Base-by-base conservation (phyloP, 371 early-diverging fungal genomes). In the Mucor lusitanicus region DNA sequence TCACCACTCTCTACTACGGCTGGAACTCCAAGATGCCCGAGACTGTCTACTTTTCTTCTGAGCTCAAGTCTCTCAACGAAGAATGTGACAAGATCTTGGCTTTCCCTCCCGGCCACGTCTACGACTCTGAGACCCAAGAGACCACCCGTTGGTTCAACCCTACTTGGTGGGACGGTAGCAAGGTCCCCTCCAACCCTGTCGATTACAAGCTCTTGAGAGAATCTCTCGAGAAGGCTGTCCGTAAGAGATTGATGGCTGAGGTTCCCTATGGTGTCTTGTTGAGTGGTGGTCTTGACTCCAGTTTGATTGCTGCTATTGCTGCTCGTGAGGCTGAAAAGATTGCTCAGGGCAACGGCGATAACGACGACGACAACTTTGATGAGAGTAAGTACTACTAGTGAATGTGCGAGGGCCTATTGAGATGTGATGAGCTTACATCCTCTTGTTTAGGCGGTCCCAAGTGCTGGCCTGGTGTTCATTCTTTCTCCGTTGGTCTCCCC, bases 221-320 rank as follows among this genome's bases (percentile, higher is more conserved):
- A 67, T 71, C 94, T 27, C 82, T 98, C 57, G 94, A 92, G 67
- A 86, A 82, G 57, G 88, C 95, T 57, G 97, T 97, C 40, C 92
- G 94, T 78, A 97, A 97, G 87, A 85, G 97, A 65, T 84, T 97
- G 71, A 97, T 98, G 98, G 88, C 91, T 68, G 97, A 98, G 72
- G 98, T 97, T 9, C 98, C 97, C 19, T 97, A 93, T 77, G 98
- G 98, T 74, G 98, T 98, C 40, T 84, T 98, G 66, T 87, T 98
- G 54, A 88, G 89, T 56, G 98, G 98, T 67, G 98, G 98, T 53
- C 84, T 98, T 69, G 98, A 98, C 78, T 95, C 96, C 19, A 90
- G 90, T 69, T 84, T 98, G 82, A 97, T 97, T 73, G 95, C 97
- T 30, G 85, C 95, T 56, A 97, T 98, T 75, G 95, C 97, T 30